Percentiles rank a stretch among this genome's conserved stretches.
phyloP scores from a whole-genome alignment of 1,139 yeast species.

The Torulaspora pretoriensis region DNA sequence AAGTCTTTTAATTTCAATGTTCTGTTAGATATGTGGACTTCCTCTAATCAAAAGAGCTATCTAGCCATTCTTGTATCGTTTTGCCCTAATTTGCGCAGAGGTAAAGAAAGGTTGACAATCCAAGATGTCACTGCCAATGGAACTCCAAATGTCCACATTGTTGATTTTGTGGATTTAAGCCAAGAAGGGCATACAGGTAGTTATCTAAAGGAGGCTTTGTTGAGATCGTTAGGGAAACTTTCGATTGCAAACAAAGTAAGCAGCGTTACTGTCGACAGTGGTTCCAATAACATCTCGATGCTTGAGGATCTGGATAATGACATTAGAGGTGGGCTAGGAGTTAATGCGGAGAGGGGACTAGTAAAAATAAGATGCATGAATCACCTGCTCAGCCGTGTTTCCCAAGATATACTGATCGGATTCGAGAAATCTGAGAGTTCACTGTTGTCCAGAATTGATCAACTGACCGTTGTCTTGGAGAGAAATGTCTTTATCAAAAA shows the following conservation, averaged over 20 bases:
- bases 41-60: slow-evolving; percentile 11
- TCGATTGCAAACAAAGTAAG: slow-evolving; percentile 13
- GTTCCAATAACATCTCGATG: slow-evolving; percentile 10
- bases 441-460: slow-evolving; percentile 14
- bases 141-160: slow-evolving; percentile 11
- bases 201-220: slow-evolving; percentile 50
- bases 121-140: slow-evolving; percentile 12
- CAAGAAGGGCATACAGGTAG: slow-evolving; percentile 50
- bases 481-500: slow-evolving; percentile 11
- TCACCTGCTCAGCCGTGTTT: slow-evolving; percentile 13
- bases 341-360: slow-evolving; percentile 8
- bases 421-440: slow-evolving; percentile 10
- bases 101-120: slow-evolving; percentile 5
- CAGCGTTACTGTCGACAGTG: slow-evolving; percentile 12
- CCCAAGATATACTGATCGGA: slow-evolving; percentile 7
- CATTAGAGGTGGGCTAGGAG: slow-evolving; percentile 10
- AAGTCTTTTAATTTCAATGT: slow-evolving; percentile 12
- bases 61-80: slow-evolving; percentile 17
- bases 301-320: slow-evolving; percentile 10
- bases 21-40: slow-evolving; percentile 14
- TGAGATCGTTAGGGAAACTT: slow-evolving; percentile 38
- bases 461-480: slow-evolving; percentile 9
- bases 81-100: slow-evolving; percentile 16
- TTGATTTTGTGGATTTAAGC: slow-evolving; percentile 22
- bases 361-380: slow-evolving; percentile 12